Percentiles rank a stretch among this genome's conserved stretches.
These are phyloP conservation scores for Ophiocordyceps australis DNA, from an alignment of 2,329 filamentous ascomycete species.

Conservation along the genomic window DNA sequence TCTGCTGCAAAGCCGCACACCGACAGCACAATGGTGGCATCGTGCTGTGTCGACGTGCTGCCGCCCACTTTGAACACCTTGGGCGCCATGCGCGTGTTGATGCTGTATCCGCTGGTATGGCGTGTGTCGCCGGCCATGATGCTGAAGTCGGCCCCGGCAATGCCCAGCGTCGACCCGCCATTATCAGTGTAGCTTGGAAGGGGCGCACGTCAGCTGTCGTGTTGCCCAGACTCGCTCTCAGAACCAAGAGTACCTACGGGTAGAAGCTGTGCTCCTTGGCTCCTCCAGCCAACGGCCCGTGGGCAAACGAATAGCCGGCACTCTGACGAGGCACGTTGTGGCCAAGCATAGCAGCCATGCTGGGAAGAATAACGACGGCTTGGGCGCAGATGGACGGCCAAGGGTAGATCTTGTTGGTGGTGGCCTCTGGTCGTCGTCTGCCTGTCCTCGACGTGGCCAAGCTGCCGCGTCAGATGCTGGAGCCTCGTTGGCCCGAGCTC, in stretches of 20 bases:
- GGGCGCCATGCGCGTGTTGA: slow-evolving; percentile 89
- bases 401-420: slow-evolving; percentile 5
- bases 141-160: slow-evolving; percentile 83
- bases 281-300: slow-evolving; percentile 36
- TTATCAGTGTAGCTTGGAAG: slow-evolving; percentile 86
- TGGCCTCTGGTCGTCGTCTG: too few relatives aligned
- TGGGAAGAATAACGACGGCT: slow-evolving; percentile 9
- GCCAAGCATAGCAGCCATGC: slow-evolving; percentile 50
- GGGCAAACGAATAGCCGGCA: slow-evolving; percentile 50
- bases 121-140: slow-evolving; percentile 96
- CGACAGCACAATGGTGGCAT: slow-evolving; percentile 74
- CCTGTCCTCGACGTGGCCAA: too few relatives aligned
- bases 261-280: slow-evolving; percentile 71
- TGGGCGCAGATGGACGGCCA: too few relatives aligned
- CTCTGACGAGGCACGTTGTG: slow-evolving; percentile 52
- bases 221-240: too few relatives aligned
- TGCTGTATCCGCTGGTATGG: slow-evolving; percentile 91
- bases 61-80: slow-evolving; percentile 98
- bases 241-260: slow-evolving; percentile 46
- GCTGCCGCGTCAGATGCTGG: too few relatives aligned
- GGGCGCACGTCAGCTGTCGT: too few relatives aligned
- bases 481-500: too few relatives aligned
- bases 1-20: slow-evolving; percentile 95
- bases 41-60: slow-evolving; percentile 67
- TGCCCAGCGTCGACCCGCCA: slow-evolving; percentile 88